Evolutionary conservation across 176 grass and related monocot genomes (phyloP), one percentile per base, ranked within the genome.

Genomic region (Aegilops umbellulata): DNA sequence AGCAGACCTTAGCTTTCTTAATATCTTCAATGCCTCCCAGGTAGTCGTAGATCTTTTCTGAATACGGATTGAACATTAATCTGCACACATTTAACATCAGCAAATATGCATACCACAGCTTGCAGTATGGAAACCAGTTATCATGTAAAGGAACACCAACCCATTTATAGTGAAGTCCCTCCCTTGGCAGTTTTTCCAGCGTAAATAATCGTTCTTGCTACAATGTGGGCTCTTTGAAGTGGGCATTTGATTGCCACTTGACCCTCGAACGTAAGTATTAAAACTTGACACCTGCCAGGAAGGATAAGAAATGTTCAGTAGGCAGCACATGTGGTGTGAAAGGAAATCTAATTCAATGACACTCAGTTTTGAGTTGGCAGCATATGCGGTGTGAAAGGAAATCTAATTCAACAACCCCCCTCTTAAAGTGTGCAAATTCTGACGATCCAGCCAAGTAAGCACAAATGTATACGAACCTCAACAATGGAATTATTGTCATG

Each of bases 131-230:
- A 74, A 64, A 69, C 6, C 23, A 72, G 32, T 80, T 60, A 86
- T 38, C 39, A 16, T 6, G 63, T 53, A 38, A 58, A 88, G 47
- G 81, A 78, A 25, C 47, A 87, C 69, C 66, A 75, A 91, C 97
- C 94, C 94, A 26, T 99, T 99, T 86, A 99, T 96, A 68, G 97
- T 99, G 76, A 99, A 99, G 65, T 99, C 94, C 76, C 97, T 83
- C 70, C 69, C 44, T 79, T 94, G 90, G 80, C 94, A 99, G 24
- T 99, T 99, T 86, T 77, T 94, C 97, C 97, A 99, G 31, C 94
- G 90, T 69, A 89, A 6, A 90, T 90, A 89, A 94, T 99, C 97
- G 77, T 91, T 87, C 44, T 94, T 77, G 72, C 88, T 86, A 86
- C 97, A 99, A 73, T 90, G 65, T 27, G 90, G 85, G 46, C 35